Conservation (phyloP, 2,329 filamentous ascomycete genomes). For the Thielaviopsis populi region DNA sequence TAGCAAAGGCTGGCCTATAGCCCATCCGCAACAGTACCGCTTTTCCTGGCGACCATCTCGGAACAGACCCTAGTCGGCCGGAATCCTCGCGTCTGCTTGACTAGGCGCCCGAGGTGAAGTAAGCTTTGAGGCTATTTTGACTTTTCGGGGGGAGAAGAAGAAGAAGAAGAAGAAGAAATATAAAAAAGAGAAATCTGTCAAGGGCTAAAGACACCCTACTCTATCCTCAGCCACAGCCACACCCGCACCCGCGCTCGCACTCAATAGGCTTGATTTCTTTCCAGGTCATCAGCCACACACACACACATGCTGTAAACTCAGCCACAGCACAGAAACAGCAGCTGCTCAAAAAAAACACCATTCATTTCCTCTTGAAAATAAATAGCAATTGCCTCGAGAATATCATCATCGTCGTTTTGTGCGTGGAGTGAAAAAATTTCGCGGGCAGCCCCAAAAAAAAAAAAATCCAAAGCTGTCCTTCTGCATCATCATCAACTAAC, state of each 20-base stretch:
- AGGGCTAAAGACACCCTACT: not conserved
- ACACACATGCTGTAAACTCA: no score
- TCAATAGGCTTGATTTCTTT: no score
- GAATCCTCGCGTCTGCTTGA: not conserved
- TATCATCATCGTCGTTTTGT: no score
- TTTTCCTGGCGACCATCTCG: not conserved
- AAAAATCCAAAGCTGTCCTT: not conserved
- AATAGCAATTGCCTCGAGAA: no score
- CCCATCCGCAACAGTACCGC: not conserved
- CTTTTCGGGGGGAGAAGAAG: not conserved
- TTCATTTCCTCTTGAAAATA: no score
- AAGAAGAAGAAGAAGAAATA: not conserved
- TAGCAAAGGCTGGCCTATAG: not conserved
- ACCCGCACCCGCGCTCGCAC: no score
- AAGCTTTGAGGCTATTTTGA: slow-evolving; percentile 1
- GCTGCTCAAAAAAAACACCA: no score
- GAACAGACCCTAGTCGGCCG: not conserved
- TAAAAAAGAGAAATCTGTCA: not conserved
- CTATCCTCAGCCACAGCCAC: no score
- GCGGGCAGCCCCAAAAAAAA: not conserved
- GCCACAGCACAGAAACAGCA: no score
- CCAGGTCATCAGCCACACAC: no score
- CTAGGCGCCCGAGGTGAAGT: not conserved
- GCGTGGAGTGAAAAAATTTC: no score
- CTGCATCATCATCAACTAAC: not conserved